A percentile compares a stretch with the other conserved stretches of the same genome.
phyloP scores from a whole-genome alignment of 2,329 filamentous ascomycete species.

The Ceratocystis diversiconidia region DNA sequence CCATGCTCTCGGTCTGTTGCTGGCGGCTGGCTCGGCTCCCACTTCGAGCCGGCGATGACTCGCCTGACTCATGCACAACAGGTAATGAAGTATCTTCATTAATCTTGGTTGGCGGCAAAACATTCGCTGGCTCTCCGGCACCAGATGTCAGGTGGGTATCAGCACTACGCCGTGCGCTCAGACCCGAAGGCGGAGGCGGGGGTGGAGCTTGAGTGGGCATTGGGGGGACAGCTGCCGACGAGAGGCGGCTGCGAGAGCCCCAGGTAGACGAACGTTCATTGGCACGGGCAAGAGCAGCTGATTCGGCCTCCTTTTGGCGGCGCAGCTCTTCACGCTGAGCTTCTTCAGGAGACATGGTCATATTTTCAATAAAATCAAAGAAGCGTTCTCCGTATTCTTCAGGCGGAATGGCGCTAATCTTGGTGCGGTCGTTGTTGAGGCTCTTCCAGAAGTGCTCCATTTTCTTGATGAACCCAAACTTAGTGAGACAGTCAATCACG shows the following conservation, averaged over 20 bases:
- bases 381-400: slow-evolving; percentile 88
- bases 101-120: background rate
- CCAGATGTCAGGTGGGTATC: slow-evolving; percentile 21
- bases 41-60: slow-evolving; percentile 51
- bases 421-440: slow-evolving; percentile 61
- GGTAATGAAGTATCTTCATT: slow-evolving; percentile 44
- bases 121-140: background rate
- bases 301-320: slow-evolving; percentile 39
- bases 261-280: slow-evolving; percentile 27
- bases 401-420: slow-evolving; percentile 87
- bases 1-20: background rate
- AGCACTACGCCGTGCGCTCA: slow-evolving; percentile 29
- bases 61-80: slow-evolving; percentile 80
- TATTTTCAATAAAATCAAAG: slow-evolving; percentile 75
- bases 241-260: slow-evolving; percentile 25
- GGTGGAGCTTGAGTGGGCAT: slow-evolving; percentile 36
- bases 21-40: slow-evolving; percentile 38
- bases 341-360: slow-evolving; percentile 83
- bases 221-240: slow-evolving; percentile 26
- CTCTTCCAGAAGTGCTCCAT: slow-evolving; percentile 97
- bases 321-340: slow-evolving; percentile 31
- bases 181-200: slow-evolving; percentile 26
- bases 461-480: slow-evolving; percentile 93
- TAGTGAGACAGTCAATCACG: slow-evolving; percentile 94
- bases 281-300: slow-evolving; percentile 23